Conservation (phyloP, 176 grass and related monocot genomes). For the Carex parvula region DNA sequence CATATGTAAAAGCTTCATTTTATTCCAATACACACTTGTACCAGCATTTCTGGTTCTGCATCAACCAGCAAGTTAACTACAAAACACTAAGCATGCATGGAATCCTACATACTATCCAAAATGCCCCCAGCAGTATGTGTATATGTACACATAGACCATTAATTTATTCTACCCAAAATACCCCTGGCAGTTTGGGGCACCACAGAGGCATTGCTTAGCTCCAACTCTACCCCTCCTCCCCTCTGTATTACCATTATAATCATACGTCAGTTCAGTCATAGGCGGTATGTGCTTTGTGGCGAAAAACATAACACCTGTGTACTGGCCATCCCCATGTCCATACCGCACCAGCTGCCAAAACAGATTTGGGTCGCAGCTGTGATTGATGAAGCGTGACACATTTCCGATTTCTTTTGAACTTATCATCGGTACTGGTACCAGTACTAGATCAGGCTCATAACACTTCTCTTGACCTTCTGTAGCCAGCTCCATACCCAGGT, state of each 20-base stretch:
- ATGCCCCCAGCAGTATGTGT: too few relatives aligned
- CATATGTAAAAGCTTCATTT: neutral
- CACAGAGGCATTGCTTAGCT: conserved; percentile 61
- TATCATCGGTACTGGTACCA: conserved; percentile 42
- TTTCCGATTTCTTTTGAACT: conserved; percentile 64
- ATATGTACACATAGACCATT: conserved; percentile 12
- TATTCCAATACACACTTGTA: neutral
- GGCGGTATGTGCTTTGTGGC: conserved; percentile 71
- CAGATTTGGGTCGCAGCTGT: conserved; percentile 80
- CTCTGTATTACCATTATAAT: conserved; percentile 45
- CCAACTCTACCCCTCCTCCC: conserved; percentile 27
- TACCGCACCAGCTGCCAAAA: conserved; percentile 73
- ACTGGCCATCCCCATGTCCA: conserved; percentile 52
- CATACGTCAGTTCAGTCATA: conserved; percentile 72
- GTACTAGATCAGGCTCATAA: conserved; percentile 36
- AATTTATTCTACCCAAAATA: conserved; percentile 37
- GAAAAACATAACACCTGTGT: conserved; percentile 68
- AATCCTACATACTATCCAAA: neutral
- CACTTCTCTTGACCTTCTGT: conserved; percentile 27
- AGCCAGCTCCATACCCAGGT: conserved; percentile 52
- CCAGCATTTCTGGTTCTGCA: neutral
- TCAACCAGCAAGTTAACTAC: neutral
- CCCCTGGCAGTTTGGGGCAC: conserved; percentile 42
- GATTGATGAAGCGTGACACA: conserved; percentile 74
- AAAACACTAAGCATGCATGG: neutral